Evolutionary conservation across 257 asterid genomes (phyloP).

Genomic region (Craterostigma plantagineum): DNA sequence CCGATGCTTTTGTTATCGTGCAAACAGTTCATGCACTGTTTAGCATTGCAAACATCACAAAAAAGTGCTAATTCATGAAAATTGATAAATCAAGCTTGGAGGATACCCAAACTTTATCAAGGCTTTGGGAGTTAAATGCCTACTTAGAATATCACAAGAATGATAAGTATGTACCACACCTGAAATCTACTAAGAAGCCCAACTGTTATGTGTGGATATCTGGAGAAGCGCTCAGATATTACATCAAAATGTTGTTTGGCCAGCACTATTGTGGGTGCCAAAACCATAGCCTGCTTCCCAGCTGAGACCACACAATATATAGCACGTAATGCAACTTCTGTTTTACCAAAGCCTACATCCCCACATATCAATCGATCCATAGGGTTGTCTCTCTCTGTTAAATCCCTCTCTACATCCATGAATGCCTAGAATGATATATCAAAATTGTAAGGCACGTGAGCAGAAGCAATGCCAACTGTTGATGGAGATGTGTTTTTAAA

Average conservation of each 20-base stretch:
- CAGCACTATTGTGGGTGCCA: constrained; percentile 87
- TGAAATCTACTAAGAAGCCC: constrained; percentile 96
- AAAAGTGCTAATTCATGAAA: too few relatives aligned
- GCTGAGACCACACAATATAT: constrained; percentile 80
- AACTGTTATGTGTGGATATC: constrained; percentile 38
- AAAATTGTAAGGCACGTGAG: constrained; percentile 25
- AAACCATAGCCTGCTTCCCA: constrained; percentile 89
- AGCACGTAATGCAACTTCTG: constrained; percentile 97
- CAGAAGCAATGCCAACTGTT: constrained; percentile 14
- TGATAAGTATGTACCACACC: constrained; percentile 24
- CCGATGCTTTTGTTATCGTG: too few relatives aligned
- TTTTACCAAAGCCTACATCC: constrained; percentile 97
- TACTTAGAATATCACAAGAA: constrained; percentile 7
- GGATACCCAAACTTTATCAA: too few relatives aligned
- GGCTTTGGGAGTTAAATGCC: neutral
- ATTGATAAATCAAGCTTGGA: too few relatives aligned
- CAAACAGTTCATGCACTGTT: too few relatives aligned
- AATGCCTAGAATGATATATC: too few relatives aligned
- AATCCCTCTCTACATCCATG: constrained; percentile 78
- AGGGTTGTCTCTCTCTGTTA: constrained; percentile 79
- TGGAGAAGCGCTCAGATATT: constrained; percentile 66
- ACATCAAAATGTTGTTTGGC: constrained; percentile 96
- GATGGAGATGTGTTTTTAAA: constrained; percentile 5
- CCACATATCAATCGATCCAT: constrained; percentile 98
- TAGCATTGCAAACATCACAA: too few relatives aligned